phyloP scores from a whole-genome alignment of 2,329 filamentous ascomycete genomes.

The Mycosphaerelloides madeirae region DNA sequence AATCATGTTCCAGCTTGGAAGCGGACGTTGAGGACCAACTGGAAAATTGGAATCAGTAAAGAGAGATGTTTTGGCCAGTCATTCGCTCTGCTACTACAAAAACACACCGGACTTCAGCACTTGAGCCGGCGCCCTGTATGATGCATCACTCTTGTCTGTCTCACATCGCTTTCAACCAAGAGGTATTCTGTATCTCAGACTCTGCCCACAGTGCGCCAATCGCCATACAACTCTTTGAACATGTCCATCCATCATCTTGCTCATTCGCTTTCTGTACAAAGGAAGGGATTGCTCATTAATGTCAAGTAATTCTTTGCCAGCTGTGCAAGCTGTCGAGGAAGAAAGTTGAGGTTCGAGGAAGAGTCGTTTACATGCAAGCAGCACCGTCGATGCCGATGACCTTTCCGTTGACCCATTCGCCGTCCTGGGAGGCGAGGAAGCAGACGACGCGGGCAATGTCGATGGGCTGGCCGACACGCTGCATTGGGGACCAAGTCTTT shows the following conservation, averaged over 20 bases:
- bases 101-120: conserved; percentile 4
- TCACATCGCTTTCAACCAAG: background rate
- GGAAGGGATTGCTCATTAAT: background rate
- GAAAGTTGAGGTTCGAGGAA: background rate
- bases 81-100: too few relatives aligned
- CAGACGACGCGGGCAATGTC: conserved; percentile 64
- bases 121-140: conserved; percentile 7
- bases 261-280: background rate
- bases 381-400: conserved; percentile 46
- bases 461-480: conserved; percentile 62
- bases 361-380: conserved; percentile 36
- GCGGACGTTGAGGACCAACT: too few relatives aligned
- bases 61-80: too few relatives aligned
- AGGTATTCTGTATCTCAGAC: background rate
- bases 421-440: conserved; percentile 54
- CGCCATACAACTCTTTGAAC: background rate
- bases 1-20: too few relatives aligned
- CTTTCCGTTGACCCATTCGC: conserved; percentile 54
- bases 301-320: background rate
- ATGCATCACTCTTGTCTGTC: background rate
- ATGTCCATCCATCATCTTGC: background rate
- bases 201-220: background rate
- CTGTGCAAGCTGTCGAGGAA: background rate
- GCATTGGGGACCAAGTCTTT: conserved; percentile 59
- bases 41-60: too few relatives aligned